These are phyloP conservation scores for Pichia sorboxylosa DNA, from an alignment of 1,139 yeast genomes.

Conservation along the genomic window DNA sequence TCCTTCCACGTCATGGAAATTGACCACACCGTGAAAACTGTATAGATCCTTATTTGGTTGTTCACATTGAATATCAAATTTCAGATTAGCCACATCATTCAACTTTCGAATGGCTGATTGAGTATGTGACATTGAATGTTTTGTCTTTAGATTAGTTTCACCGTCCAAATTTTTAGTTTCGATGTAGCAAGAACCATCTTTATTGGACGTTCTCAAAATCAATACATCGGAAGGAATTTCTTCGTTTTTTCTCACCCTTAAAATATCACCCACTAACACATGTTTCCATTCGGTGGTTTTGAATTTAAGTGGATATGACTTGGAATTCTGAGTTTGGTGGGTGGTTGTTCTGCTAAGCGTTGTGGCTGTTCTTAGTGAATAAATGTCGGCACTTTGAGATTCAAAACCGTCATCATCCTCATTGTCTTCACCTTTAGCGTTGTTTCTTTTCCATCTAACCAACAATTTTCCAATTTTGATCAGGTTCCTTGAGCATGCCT, in stretches of 20 bases:
- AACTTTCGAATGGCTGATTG: constrained; percentile 30
- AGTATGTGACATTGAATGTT: constrained; percentile 34
- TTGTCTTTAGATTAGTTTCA: constrained; percentile 48
- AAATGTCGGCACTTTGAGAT: constrained; percentile 3
- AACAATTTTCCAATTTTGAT: constrained; percentile 39
- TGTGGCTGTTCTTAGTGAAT: constrained; percentile 4
- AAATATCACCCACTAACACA: constrained; percentile 42
- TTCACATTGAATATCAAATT: constrained; percentile 39
- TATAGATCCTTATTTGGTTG: constrained; percentile 47
- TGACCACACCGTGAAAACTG: constrained; percentile 37
- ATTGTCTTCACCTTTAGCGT: constrained; percentile 21
- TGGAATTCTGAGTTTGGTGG: background rate
- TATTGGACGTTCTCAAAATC: constrained; percentile 40
- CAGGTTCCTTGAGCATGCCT: constrained; percentile 19
- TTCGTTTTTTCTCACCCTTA: constrained; percentile 42
- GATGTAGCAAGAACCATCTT: constrained; percentile 41
- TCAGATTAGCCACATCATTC: constrained; percentile 31
- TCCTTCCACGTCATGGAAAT: constrained; percentile 12
- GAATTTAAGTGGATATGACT: constrained; percentile 16
- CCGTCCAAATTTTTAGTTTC: constrained; percentile 54
- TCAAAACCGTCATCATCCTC: background rate
- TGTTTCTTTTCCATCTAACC: constrained; percentile 32
- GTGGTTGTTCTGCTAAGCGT: background rate
- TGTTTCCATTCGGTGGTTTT: constrained; percentile 38
- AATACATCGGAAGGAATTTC: constrained; percentile 49